Conservation (phyloP, 2,329 filamentous ascomycete genomes). For the Westerdykella aurantiaca region DNA sequence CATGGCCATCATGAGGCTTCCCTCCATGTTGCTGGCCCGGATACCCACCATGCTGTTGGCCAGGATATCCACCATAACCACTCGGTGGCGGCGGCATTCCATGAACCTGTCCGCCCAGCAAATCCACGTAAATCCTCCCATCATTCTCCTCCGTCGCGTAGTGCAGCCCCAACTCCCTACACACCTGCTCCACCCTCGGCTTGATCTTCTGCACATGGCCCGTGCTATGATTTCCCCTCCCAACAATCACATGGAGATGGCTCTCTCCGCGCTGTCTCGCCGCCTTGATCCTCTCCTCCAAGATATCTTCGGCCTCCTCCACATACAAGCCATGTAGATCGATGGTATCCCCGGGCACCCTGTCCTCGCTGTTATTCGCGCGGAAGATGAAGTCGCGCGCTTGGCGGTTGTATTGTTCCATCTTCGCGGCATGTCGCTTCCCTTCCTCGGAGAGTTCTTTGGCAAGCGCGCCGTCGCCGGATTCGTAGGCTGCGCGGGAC, state of each 20-base stretch:
- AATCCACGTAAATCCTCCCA: constrained; percentile 81
- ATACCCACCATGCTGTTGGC: constrained; percentile 31
- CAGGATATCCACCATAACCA: constrained; percentile 19
- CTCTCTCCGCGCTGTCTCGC: constrained; percentile 67
- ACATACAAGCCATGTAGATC: constrained; percentile 94
- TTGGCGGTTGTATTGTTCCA: constrained; percentile 85
- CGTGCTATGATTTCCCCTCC: constrained; percentile 82
- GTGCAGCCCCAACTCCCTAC: constrained; percentile 72
- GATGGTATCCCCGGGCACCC: constrained; percentile 74
- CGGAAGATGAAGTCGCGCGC: constrained; percentile 93
- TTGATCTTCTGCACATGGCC: constrained; percentile 89
- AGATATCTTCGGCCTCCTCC: constrained; percentile 86
- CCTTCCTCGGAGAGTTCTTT: constrained; percentile 79
- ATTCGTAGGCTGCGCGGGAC: constrained; percentile 68
- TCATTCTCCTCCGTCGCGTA: constrained; percentile 84
- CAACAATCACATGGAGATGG: constrained; percentile 91
- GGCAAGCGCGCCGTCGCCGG: constrained; percentile 75
- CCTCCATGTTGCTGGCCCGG: constrained; percentile 38
- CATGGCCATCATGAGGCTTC: constrained; percentile 30
- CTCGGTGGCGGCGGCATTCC: constrained; percentile 35
- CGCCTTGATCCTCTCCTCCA: constrained; percentile 77
- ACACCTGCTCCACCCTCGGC: constrained; percentile 85
- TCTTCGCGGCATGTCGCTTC: constrained; percentile 74
- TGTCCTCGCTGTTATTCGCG: constrained; percentile 77
- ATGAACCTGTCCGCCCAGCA: constrained; percentile 61